Evolutionary conservation across 192 early-diverging fungal genomes (phyloP), one percentile per base, ranked within the genome.

Genomic region (Coemansia sp.): DNA sequence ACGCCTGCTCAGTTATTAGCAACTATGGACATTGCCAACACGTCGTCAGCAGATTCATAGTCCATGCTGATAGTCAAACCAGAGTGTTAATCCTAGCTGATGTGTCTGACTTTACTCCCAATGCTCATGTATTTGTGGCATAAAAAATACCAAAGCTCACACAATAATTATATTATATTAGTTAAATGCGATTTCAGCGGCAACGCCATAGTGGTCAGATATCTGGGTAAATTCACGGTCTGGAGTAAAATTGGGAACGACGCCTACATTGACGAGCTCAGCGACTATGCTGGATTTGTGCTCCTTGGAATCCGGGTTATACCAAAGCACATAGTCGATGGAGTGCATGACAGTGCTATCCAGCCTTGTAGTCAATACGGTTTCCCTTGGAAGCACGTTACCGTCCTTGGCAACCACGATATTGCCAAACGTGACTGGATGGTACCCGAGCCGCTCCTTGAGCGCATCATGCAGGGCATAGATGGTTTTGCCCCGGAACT

Each of bases 391-490:
- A 40, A 67, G 71, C 54, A 70, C 78, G 1, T 34, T 36, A 38
- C 88, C 88, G 29, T 88, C 27, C 11, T 83, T 65, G 66, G 70
- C 86, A 6, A 86, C 71, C 3, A 80, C 74, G 20, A 86, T 84
- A 60, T 93, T 91, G n/a, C 90, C 91, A 84, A 90, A 91, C 0
- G 93, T 94, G n/a, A 95, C 87, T 4, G 92, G 91, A 41, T 93
- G 91, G 71, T 91, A 86, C 1, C 89, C 88, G 22, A 85, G 80
- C 15, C 85, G 57, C 62, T 89, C 86, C 36, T 88, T 78, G 40
- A 91, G 70, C 27, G 88, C 46, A 71, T 93, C 93, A 33, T 85
- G 79, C 22, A 85, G 47, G 52, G 72, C 84, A 29, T 75, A 66
- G 10, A 75, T 41, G 2, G 40, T 66, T 15, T 78, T 73, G 36